phyloP scores from a whole-genome alignment of 345 rosid species.

The Euclidium syriacum region DNA sequence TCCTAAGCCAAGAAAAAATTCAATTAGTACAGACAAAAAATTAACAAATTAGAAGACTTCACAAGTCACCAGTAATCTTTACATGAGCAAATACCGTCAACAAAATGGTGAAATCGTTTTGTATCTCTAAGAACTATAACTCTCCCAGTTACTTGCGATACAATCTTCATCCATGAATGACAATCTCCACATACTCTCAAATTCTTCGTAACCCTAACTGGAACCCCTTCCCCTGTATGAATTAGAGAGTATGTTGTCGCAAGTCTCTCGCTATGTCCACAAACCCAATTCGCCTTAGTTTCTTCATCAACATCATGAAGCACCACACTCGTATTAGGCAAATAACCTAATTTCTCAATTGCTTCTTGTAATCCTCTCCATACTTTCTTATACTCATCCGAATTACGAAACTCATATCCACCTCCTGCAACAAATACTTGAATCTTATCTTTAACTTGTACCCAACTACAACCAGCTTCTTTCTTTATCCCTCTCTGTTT shows the following conservation, averaged over 20 bases:
- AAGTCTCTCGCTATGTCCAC: slow-evolving; percentile 58
- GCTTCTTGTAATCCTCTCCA: slow-evolving; percentile 31
- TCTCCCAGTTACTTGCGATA: slow-evolving; percentile 34
- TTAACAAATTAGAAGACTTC: background rate
- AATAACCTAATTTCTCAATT: slow-evolving; percentile 38
- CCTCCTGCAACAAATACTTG: slow-evolving; percentile 51
- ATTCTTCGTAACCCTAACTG: slow-evolving; percentile 52
- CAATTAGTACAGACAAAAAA: no score
- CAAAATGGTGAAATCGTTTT: slow-evolving; percentile 58
- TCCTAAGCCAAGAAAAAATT: no score
- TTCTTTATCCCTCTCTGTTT: slow-evolving; percentile 43
- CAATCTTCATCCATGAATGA: slow-evolving; percentile 43
- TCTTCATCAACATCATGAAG: slow-evolving; percentile 58
- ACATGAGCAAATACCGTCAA: slow-evolving; percentile 50
- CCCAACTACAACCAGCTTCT: slow-evolving; percentile 68
- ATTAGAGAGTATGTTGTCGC: slow-evolving; percentile 45
- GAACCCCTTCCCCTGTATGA: slow-evolving; percentile 36
- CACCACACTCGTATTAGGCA: slow-evolving; percentile 39
- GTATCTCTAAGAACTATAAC: slow-evolving; percentile 56
- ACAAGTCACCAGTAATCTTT: slow-evolving; percentile 47
- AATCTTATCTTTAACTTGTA: slow-evolving; percentile 40
- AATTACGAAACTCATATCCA: slow-evolving; percentile 37
- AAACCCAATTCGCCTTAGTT: slow-evolving; percentile 39
- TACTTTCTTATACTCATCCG: slow-evolving; percentile 34
- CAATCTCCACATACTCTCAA: slow-evolving; percentile 60